Evolutionary conservation across 2,329 filamentous ascomycete species (phyloP).

Genomic region (Penicillium sp.): DNA sequence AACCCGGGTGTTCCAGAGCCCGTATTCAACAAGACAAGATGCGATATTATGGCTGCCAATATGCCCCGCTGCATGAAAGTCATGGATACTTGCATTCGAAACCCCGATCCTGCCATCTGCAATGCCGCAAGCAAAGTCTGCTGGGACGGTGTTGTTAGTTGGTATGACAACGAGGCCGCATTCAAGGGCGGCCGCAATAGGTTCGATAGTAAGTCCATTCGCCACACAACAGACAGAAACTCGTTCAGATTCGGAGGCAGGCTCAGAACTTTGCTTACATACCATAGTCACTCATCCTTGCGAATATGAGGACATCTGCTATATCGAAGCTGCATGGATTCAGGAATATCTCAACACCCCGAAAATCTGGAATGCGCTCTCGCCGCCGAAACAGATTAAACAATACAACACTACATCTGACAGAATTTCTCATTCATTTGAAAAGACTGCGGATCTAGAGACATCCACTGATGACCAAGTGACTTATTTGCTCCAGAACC

Average conservation of each 20-base stretch:
- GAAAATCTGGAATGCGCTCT: constrained; percentile 18
- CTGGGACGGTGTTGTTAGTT: constrained; percentile 10
- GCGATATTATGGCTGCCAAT: constrained; percentile 47
- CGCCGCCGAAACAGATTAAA: constrained; percentile 11
- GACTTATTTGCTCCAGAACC: constrained; percentile 12
- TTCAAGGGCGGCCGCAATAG: constrained; percentile 21
- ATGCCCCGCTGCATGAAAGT: constrained; percentile 49
- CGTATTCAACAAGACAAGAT: constrained; percentile 48
- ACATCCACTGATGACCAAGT: constrained; percentile 13
- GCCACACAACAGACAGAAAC: no score
- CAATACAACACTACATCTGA: constrained; percentile 12
- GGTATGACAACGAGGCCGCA: constrained; percentile 21
- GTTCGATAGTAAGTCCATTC: constrained; percentile 23
- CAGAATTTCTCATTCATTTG: constrained; percentile 11
- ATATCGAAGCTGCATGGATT: constrained; percentile 9
- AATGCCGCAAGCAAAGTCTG: constrained; percentile 16
- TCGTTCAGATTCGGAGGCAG: background rate
- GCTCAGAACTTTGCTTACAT: background rate
- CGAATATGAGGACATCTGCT: constrained; percentile 22
- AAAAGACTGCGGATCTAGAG: constrained; percentile 5
- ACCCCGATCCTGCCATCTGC: constrained; percentile 22
- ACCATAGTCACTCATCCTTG: constrained; percentile 22
- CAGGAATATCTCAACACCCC: constrained; percentile 23
- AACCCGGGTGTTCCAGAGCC: constrained; percentile 45
- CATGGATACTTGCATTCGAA: constrained; percentile 32